Base-by-base conservation (phyloP, 2,329 filamentous ascomycete genomes). In the Ascochyta pisi region DNA sequence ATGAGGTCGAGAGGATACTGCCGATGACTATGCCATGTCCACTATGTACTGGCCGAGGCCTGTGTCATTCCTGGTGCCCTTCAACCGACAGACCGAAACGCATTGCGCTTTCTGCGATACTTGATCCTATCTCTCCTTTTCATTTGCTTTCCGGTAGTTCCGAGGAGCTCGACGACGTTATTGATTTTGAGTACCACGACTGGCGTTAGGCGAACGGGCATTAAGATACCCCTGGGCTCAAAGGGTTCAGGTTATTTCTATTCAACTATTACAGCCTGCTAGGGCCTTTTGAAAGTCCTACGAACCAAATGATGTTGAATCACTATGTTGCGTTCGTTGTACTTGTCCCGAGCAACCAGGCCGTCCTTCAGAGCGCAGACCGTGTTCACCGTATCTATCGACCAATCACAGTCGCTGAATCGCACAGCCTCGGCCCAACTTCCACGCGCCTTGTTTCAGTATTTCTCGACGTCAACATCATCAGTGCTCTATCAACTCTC, bases 181-280 rank as follows among this genome's bases (percentile, higher is more conserved):
- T 57, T 50, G 3, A 22, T 31, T 57, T 49, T 49, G 43, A 35
- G 44, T 35, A 41, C 35, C 31, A 37, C 31, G 37, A 24, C 41
- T 50, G 55, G 55, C 50, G 50, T 54, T 58, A 50, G 55, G 53
- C 53, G 55, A 54, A 50, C 39, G 45, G 33, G 50, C 39, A 50
- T 31, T 52, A 59, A 59, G 52, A 61, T 59, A 59, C 59, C 59
- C 55, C 53, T 52, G 59, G 50, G 59, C 54, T 47, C 22, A 19
- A 37, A 34, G 31, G 49, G 39, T 57, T 41, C 47, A 44, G 54
- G 48, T 39, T 15, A 49, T 41, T 53, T 43, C 43, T 43, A 51
- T 47, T 41, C 7, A 19, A 8, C 6, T 9, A 27, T 41, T 10
- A 22, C 12, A 26, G 12, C 2, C 29, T 13, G 29, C 6, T 31